Percentiles rank a stretch among this genome's conserved stretches.
Evolutionary conservation across 192 early-diverging fungal species (phyloP).

Genomic region (Backusella tuberculispora): DNA sequence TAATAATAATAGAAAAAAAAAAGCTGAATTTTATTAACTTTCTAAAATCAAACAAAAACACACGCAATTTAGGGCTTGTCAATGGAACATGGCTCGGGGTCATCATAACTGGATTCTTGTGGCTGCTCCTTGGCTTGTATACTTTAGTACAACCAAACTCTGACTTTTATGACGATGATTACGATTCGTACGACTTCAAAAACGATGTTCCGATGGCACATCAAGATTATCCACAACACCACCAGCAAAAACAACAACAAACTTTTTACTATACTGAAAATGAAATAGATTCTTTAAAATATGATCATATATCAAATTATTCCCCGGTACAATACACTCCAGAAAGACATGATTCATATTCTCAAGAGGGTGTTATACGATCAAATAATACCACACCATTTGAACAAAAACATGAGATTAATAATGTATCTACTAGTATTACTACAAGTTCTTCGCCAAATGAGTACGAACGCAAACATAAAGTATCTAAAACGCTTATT

Average conservation of each 20-base stretch:
- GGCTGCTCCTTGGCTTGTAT: constrained; percentile 21
- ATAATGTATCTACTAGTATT: too few species aligned
- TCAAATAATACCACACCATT: background rate
- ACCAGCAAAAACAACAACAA: background rate
- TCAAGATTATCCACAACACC: constrained; percentile 1
- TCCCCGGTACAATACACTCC: background rate
- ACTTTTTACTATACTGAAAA: background rate
- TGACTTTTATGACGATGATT: constrained; percentile 13
- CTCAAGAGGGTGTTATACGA: background rate
- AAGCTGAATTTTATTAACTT: background rate
- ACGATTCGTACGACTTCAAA: constrained; percentile 21
- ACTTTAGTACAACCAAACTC: constrained; percentile 13
- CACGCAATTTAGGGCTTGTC: background rate
- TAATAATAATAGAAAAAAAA: background rate
- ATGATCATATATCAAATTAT: constrained; percentile 6
- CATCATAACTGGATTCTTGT: constrained; percentile 3
- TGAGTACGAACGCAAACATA: background rate
- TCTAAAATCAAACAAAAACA: background rate
- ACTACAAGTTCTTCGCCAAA: background rate
- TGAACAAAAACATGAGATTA: background rate
- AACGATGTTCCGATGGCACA: constrained; percentile 23
- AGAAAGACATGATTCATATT: background rate
- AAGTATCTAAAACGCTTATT: constrained; percentile 1
- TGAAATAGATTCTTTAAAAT: background rate
- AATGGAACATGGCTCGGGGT: constrained; percentile 23